Evolutionary conservation across 2,329 filamentous ascomycete species (phyloP), one percentile per base, ranked within the genome.

Genomic region (Emericellopsis atlantica): DNA sequence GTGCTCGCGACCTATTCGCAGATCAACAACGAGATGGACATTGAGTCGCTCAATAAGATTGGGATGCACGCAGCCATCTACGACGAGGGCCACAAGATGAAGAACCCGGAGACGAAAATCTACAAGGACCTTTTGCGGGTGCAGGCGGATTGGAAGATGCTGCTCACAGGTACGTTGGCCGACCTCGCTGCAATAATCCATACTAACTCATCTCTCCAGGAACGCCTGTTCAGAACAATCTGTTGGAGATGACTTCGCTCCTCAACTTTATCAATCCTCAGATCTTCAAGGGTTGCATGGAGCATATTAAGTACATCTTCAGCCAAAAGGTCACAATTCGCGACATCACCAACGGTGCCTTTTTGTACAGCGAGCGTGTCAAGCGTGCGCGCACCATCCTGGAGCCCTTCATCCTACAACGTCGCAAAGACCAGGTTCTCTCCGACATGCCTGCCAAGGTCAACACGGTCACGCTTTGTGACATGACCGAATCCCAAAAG

Each of bases 341-440:
- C 32, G 84, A 89, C 51, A 75, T 82, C 8, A 76, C 81, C 43
- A 81, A 95, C 55, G 84, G 84, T 18, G 84, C 87, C 2, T 73
- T 96, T 10, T 66, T 98, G 2, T 94, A 92, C 18, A 81, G 78
- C 36, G 86, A 95, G 56, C 81, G 92, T 34, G 92, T 96, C 43
- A 76, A 78, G 43, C 76, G 89, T 36, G 92, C 92, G 2, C 80
- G 89, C 41, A 87, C 84, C 0, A 98, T 98, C 68, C 77, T 98
- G 53, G 87, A 89, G 21, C 92, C 92, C 0, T 98, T 98, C 55
- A 92, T 98, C 41, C 67, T 98, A 3, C 86, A 94, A 46, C 77
- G 92, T 7, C 90, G 92, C 64, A 98, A 98, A 65, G 78, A 85
- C 38, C 88, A 96, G 53, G 89, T 95, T 8, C 71, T 96, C n/a